Evolutionary conservation across 192 early-diverging fungal genomes (phyloP).

Genomic region (Phlyctochytrium planicorne): DNA sequence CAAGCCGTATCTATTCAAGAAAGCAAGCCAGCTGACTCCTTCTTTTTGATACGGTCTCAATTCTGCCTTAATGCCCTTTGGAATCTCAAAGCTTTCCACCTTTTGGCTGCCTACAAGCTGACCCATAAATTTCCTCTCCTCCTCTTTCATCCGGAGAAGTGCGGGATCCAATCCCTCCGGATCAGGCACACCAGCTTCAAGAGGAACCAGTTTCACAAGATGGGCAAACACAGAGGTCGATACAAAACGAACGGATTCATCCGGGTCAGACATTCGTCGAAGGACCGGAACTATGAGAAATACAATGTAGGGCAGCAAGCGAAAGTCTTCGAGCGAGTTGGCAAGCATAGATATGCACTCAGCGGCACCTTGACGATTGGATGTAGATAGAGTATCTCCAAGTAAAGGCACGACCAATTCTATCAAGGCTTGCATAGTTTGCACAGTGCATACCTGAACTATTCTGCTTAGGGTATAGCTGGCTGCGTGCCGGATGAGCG

Average conservation of each 20-base stretch:
- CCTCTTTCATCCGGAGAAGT: conserved; percentile 75
- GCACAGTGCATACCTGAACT: conserved; percentile 61
- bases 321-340: conserved; percentile 67
- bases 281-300: conserved; percentile 96
- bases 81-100: conserved; percentile 82
- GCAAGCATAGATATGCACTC: conserved; percentile 85
- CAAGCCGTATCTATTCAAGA: conserved; percentile 93
- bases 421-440: conserved; percentile 81
- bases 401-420: conserved; percentile 73
- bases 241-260: conserved; percentile 85
- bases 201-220: conserved; percentile 90
- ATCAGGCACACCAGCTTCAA: conserved; percentile 94
- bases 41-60: conserved; percentile 97
- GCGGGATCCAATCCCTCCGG: conserved; percentile 81
- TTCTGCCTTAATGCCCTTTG: conserved; percentile 88
- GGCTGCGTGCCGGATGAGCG: conserved; percentile 76
- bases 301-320: conserved; percentile 91
- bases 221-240: conserved; percentile 94
- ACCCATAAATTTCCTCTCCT: conserved; percentile 90
- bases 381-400: conserved; percentile 64
- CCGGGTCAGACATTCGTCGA: conserved; percentile 93
- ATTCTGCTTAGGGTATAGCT: conserved; percentile 76
- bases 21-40: conserved; percentile 97
- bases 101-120: conserved; percentile 90
- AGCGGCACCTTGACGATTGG: conserved; percentile 82